phyloP scores from a whole-genome alignment of 306 rosid genomes.

The Leucaena leucocephala region DNA sequence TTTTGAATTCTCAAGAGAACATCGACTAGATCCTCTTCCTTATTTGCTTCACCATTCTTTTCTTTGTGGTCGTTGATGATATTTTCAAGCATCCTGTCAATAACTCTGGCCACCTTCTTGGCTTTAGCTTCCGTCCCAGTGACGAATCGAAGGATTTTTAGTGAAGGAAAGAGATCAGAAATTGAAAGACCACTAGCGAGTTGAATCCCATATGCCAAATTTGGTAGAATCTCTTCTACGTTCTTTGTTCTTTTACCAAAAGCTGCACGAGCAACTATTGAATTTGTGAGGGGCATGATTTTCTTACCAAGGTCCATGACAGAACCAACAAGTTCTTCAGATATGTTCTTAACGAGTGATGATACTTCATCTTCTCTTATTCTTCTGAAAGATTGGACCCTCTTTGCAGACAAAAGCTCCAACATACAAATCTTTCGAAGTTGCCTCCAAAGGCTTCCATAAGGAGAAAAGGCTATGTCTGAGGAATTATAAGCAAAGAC shows the following conservation, averaged over 20 bases:
- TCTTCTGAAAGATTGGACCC: neutral
- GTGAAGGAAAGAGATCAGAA: neutral
- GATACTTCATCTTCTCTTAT: neutral
- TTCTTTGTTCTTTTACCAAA: neutral
- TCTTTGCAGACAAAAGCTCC: neutral
- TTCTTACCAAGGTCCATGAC: neutral
- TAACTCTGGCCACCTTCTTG: neutral
- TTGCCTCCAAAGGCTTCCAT: neutral
- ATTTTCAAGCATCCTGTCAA: slow-evolving; percentile 16
- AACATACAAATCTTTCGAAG: neutral
- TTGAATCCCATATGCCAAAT: neutral
- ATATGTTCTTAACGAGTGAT: neutral
- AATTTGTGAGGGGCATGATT: neutral
- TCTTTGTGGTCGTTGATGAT: slow-evolving; percentile 30
- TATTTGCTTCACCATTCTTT: neutral
- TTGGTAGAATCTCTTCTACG: neutral
- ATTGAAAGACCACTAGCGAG: neutral
- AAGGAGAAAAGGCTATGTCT: neutral
- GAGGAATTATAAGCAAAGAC: neutral
- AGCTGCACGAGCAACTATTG: neutral
- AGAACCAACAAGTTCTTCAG: neutral
- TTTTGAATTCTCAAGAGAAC: slow-evolving; percentile 14
- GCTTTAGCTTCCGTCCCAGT: slow-evolving; percentile 20
- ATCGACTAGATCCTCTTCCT: slow-evolving; percentile 14
- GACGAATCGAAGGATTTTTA: neutral